phyloP scores from a whole-genome alignment of 306 rosid genomes.

The Quercus glauca region DNA sequence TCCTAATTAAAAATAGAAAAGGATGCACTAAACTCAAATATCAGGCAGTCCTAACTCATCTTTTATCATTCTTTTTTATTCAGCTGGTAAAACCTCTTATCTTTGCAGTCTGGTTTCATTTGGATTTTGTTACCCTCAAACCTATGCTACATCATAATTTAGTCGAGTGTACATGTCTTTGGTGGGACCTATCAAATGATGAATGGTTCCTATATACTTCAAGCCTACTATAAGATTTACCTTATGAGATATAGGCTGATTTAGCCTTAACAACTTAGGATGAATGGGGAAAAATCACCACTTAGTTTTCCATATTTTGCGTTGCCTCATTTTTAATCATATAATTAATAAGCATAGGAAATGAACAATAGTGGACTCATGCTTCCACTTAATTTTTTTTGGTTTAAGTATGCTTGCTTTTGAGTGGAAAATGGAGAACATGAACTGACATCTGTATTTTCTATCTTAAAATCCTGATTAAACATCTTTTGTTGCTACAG shows the following conservation, averaged over 20 bases:
- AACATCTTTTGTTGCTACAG: constrained; percentile 40
- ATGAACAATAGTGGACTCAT: background rate
- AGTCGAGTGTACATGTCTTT: background rate
- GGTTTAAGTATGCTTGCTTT: background rate
- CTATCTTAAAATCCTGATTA: background rate
- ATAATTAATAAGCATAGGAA: background rate
- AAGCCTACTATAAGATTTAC: background rate
- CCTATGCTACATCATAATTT: background rate
- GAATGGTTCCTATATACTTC: background rate
- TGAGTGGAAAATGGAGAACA: background rate
- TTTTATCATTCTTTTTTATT: background rate
- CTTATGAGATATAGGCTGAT: background rate
- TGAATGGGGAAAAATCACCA: background rate
- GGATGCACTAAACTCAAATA: too few relatives aligned
- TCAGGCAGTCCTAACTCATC: background rate
- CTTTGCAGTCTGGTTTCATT: background rate
- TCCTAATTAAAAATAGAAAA: too few relatives aligned
- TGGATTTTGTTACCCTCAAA: background rate
- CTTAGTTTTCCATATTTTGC: background rate
- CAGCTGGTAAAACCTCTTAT: background rate
- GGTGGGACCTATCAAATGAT: background rate
- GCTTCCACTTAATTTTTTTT: background rate
- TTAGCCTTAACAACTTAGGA: background rate
- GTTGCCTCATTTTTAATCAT: background rate
- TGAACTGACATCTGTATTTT: background rate